Evolutionary conservation across 805 yeast genomes (phyloP), one percentile per base, ranked within the genome.

Genomic region (Saccharomycopsis vini): DNA sequence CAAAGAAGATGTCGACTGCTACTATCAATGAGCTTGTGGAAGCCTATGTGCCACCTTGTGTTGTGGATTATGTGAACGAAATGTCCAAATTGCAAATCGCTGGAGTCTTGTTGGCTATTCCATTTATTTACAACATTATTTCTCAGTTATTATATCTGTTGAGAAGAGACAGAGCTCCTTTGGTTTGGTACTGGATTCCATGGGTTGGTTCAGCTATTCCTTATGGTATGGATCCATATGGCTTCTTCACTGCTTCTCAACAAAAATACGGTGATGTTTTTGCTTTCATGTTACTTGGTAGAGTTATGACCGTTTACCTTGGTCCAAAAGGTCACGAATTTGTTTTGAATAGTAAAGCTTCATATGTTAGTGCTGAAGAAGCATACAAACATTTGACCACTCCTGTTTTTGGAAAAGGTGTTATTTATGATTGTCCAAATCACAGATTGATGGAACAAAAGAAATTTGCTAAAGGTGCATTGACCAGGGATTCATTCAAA

Each of bases 321-420:
- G 98, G 97, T 40, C 97, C 97, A 55, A 85, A 85, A 65, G 98
- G 98, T 53, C 96, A 92, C 63, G 98, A 92, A 62, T 89, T 92
- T 60, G 87, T 90, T 37, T 77, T 92, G 54, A 92, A 92, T 63
- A 86, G 95, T 35, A 89, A 85, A 64, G 71, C 83, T 43, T 75
- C 79, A 24, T 95, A 87, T 55, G 97, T 89, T 20, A 80, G 88
- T 39, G 98, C 98, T 39, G 97, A 92, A 62, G 97, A 84, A 39
- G 97, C 97, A 32, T 92, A 92, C 68, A 73, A 81, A 50, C 96
- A 89, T 61, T 73, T 92, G 64, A 92, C 98, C n/a, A 90, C 97
- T n/a, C 98, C 98, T 12, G 96, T 88, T 13, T 92, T 92, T 55
- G 98, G 98, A 56, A 79, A 88, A 58, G 98, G 97, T 57, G 98